A percentile compares a stretch with the other conserved stretches of the same genome.
Evolutionary conservation across 2,329 filamentous ascomycete genomes (phyloP).

Genomic region (Fusarium keratoplasticum): DNA sequence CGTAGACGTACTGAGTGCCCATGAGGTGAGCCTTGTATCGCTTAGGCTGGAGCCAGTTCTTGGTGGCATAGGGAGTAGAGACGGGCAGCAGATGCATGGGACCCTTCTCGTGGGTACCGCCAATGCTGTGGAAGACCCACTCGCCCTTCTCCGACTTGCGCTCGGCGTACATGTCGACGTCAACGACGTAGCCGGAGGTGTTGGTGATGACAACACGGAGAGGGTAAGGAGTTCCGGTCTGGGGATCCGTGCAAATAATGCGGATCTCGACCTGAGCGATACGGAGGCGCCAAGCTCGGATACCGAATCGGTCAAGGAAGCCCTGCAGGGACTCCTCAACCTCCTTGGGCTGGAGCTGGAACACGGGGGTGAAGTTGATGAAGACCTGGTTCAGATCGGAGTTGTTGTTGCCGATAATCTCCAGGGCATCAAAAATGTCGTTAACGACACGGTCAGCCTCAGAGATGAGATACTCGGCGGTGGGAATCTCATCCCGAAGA

Average conservation of each 20-base stretch:
- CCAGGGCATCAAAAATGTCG: slow-evolving; percentile 95
- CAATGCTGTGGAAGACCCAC: slow-evolving; percentile 98
- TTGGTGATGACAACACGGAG: slow-evolving; percentile 97
- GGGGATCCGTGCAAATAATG: slow-evolving; percentile 94
- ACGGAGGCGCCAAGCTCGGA: slow-evolving; percentile 94
- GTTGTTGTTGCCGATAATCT: slow-evolving; percentile 99
- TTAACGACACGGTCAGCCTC: slow-evolving; percentile 97
- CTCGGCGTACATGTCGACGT: slow-evolving; percentile 98
- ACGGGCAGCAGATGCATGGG: slow-evolving; percentile 94
- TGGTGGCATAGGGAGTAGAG: slow-evolving; percentile 92
- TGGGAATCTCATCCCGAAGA: slow-evolving; percentile 96
- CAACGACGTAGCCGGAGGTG: slow-evolving; percentile 96
- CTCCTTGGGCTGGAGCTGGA: slow-evolving; percentile 89
- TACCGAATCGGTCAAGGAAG: slow-evolving; percentile 96
- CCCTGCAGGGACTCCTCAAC: slow-evolving; percentile 93
- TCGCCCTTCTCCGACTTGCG: slow-evolving; percentile 98
- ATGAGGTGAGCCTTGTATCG: slow-evolving; percentile 99
- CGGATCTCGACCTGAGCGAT: slow-evolving; percentile 98
- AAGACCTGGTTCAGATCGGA: slow-evolving; percentile 99
- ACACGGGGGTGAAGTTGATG: slow-evolving; percentile 98
- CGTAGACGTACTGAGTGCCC: slow-evolving; percentile 99
- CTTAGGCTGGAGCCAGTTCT: slow-evolving; percentile 99
- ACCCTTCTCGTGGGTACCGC: slow-evolving; percentile 93
- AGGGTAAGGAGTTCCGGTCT: slow-evolving; percentile 86
- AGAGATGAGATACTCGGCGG: slow-evolving; percentile 97